These are phyloP conservation scores for Nasturtium officinale DNA, from an alignment of 345 rosid species.

Conservation along the genomic window DNA sequence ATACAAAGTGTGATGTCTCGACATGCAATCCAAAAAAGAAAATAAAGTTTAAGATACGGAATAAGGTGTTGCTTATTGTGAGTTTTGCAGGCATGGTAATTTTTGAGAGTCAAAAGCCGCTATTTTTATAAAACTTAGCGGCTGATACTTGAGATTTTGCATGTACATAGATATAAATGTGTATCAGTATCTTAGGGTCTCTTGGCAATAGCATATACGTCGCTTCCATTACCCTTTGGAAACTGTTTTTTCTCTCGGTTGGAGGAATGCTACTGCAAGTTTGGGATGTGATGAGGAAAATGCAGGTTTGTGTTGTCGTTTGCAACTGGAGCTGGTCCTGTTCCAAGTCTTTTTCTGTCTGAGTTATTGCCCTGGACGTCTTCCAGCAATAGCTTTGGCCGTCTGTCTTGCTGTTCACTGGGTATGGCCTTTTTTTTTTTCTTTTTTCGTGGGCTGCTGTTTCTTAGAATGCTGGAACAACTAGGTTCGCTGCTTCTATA, in stretches of 20 bases:
- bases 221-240: constrained; percentile 56
- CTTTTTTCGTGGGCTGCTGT: constrained; percentile 71
- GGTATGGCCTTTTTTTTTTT: constrained; percentile 64
- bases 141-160: not conserved
- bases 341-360: constrained; percentile 83
- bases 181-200: constrained; percentile 51
- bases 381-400: constrained; percentile 91
- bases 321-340: constrained; percentile 92
- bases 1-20: too few relatives aligned
- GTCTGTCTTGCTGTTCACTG: constrained; percentile 90
- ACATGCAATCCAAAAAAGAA: too few relatives aligned
- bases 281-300: constrained; percentile 11
- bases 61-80: constrained; percentile 80
- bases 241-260: constrained; percentile 70
- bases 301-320: constrained; percentile 84
- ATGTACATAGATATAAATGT: constrained; percentile 3
- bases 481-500: constrained; percentile 68
- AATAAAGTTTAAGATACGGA: too few relatives aligned
- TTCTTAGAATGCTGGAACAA: constrained; percentile 78
- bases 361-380: constrained; percentile 84
- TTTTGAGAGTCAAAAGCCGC: constrained; percentile 25
- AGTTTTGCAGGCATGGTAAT: constrained; percentile 90
- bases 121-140: not conserved
- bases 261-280: constrained; percentile 93
- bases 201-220: constrained; percentile 75